These are phyloP conservation scores for Populus euphratica DNA, from an alignment of 345 rosid species.

Conservation along the genomic window DNA sequence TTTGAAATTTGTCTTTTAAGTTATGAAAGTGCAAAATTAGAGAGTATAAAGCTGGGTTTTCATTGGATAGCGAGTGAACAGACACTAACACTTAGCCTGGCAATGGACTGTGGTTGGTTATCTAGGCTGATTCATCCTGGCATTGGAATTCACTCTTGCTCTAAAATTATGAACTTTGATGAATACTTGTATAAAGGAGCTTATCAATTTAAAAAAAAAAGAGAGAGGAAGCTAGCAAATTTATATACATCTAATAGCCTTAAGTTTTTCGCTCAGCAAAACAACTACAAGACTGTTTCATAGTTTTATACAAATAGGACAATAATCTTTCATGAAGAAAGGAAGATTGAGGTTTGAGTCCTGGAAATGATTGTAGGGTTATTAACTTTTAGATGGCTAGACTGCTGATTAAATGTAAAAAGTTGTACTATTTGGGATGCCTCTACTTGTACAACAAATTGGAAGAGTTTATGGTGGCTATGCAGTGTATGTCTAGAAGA, in stretches of 20 bases:
- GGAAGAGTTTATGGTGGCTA: not conserved
- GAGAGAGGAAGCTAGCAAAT: not conserved
- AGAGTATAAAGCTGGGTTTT: not conserved
- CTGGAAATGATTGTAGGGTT: not conserved
- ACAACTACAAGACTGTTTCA: not conserved
- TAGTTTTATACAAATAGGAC: not conserved
- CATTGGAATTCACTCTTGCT: not conserved
- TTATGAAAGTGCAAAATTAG: not conserved
- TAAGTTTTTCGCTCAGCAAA: not conserved
- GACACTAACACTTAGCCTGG: not conserved
- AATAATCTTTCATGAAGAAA: not conserved
- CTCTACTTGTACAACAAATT: no score
- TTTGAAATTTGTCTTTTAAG: not conserved
- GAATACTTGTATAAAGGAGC: not conserved
- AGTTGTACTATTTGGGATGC: not conserved
- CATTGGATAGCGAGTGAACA: not conserved
- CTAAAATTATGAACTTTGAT: not conserved
- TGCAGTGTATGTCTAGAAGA: not conserved
- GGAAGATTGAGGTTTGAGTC: not conserved
- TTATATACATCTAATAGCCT: not conserved
- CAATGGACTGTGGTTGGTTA: not conserved
- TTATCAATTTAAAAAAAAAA: not conserved
- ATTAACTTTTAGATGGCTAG: not conserved
- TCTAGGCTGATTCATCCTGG: not conserved
- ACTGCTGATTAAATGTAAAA: not conserved